Evolutionary conservation across 805 yeast species (phyloP), one percentile per base, ranked within the genome.

Genomic region (Yamadazyma sp.): DNA sequence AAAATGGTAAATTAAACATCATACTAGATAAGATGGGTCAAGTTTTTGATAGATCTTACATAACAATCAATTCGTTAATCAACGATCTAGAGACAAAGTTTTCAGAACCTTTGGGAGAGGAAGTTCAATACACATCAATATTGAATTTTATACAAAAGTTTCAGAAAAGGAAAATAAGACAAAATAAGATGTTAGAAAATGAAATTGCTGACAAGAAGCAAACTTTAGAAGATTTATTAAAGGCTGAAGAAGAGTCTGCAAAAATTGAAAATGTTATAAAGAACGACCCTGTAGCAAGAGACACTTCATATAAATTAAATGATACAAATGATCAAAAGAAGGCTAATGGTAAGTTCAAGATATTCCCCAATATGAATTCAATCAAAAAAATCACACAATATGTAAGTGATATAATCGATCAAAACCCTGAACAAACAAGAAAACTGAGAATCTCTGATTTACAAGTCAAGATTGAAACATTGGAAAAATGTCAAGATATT

Each of bases 1-100:
- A 56, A 1, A 56, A 50, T n/a, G 46, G 48, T 5, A 61, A 61
- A 32, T 39, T 64, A 13, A 58, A 59, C 40, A 38, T 62, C 8
- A 47, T 66, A 1, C 53, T 86, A 41, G 98, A 93, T 53, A 78
- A 79, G 43, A 76, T 87, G 19, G 97, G 98, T 1, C 88, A 85
- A 50, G 82, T 88, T 1, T 80, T 86, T 43, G 98, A 93, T 56
- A 74, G 80, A 25, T 77, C 74, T 30, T 70, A 68, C 50, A 54
- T 76, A 42, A 53, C 78, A n/a, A 62, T 78, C 43, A 65, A 78
- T 47, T 53, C 71, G 1, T 64, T 82, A 8, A 73, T 78, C 4
- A 58, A 67, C 9, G 73, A 73, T 23, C 56, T 82, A 32, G 76
- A 75, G 33, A 70, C 77, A 1, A 76, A 76, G 36, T 80, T 80